These are phyloP conservation scores for Aspergillus mulundensis DNA, from an alignment of 495 filamentous ascomycete species.

Conservation along the genomic window DNA sequence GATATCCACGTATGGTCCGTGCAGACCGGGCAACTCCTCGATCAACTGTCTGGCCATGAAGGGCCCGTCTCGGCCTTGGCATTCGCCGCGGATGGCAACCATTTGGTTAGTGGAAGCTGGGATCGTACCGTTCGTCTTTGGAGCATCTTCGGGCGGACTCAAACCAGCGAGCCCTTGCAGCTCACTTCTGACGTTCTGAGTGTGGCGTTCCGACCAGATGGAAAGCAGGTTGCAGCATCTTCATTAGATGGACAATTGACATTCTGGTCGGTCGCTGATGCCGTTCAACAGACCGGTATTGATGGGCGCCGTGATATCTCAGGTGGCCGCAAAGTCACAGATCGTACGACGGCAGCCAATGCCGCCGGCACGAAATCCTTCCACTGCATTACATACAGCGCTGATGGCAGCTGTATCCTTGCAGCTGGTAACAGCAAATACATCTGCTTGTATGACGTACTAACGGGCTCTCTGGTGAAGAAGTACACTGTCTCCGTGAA, in stretches of 20 bases:
- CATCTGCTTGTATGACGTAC: conserved; percentile 91
- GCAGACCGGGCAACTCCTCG: conserved; percentile 92
- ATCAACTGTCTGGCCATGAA: conserved; percentile 87
- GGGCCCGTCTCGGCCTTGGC: conserved; percentile 83
- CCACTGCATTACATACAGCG: conserved; percentile 80
- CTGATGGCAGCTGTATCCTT: conserved; percentile 84
- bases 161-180: conserved; percentile 90
- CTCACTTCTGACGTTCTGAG: conserved; percentile 85
- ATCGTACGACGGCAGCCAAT: conserved; percentile 87
- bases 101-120: conserved; percentile 88
- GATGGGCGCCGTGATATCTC: conserved; percentile 91
- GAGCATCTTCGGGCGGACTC: conserved; percentile 89
- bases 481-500: conserved; percentile 95
- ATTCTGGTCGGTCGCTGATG: conserved; percentile 91
- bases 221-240: conserved; percentile 82
- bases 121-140: conserved; percentile 91
- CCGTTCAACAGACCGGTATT: conserved; percentile 71
- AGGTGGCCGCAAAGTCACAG: conserved; percentile 79
- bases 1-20: conserved; percentile 98
- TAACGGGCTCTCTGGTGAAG: conserved; percentile 82
- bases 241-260: conserved; percentile 90
- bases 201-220: conserved; percentile 85
- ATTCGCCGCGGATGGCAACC: conserved; percentile 80
- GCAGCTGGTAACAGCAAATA: conserved; percentile 95
- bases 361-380: conserved; percentile 85